phyloP scores from a whole-genome alignment of 1,284 basidiomycete genomes.

The Puccinia polysora region DNA sequence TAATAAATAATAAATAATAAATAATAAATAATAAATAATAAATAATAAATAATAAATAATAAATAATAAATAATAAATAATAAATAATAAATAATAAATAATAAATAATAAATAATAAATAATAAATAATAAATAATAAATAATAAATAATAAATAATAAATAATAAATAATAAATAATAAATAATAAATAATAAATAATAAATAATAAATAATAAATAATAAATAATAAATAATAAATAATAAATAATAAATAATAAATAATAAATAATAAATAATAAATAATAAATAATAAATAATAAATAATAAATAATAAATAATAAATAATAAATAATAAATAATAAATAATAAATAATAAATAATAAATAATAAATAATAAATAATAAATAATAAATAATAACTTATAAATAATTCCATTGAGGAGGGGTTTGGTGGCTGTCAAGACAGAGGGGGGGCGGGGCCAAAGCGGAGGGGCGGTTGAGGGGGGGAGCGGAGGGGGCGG shows the following conservation, averaged over 20 bases:
- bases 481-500: too few relatives aligned
- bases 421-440: too few relatives aligned
- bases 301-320: background rate
- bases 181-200: background rate
- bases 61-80: background rate
- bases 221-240: background rate
- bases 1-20: background rate
- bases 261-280: background rate
- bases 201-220: background rate
- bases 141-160: background rate
- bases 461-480: too few relatives aligned
- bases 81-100: background rate
- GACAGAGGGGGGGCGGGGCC: too few relatives aligned
- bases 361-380: too few relatives aligned
- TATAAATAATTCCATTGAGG: too few relatives aligned
- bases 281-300: background rate
- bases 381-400: too few relatives aligned
- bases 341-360: too few relatives aligned
- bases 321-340: too few relatives aligned
- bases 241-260: background rate
- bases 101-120: background rate
- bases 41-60: background rate
- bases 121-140: background rate
- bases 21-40: background rate
- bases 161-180: background rate